Evolutionary conservation across 2,329 filamentous ascomycete genomes (phyloP).

Genomic region (Chaetomium strumarium): DNA sequence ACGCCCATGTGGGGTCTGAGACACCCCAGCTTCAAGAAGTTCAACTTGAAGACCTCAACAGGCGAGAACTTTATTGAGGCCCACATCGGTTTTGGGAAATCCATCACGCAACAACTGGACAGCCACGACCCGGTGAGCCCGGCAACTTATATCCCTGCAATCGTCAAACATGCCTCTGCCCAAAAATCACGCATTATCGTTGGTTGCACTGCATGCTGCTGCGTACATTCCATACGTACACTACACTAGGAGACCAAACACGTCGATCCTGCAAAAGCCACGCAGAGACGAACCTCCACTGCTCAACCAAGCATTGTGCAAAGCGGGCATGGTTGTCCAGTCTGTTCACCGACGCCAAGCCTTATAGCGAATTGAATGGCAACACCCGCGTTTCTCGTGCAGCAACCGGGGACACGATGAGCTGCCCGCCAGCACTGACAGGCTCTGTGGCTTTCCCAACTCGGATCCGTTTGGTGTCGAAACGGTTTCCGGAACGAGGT

Average conservation of each 20-base stretch:
- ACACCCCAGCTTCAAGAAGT: too few species aligned
- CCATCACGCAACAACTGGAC: constrained; percentile 6
- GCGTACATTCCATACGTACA: background rate
- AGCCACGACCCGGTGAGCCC: background rate
- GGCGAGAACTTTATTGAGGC: background rate
- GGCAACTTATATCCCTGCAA: background rate
- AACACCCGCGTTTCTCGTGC: constrained; percentile 14
- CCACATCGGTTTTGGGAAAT: constrained; percentile 10
- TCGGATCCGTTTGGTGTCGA: background rate
- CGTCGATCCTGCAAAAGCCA: constrained; percentile 8
- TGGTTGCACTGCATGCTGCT: constrained; percentile 1
- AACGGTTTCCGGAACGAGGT: constrained; percentile 1
- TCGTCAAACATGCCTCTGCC: background rate
- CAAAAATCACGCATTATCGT: constrained; percentile 15
- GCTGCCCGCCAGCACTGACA: background rate
- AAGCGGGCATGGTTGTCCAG: constrained; percentile 1
- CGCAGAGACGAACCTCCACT: background rate
- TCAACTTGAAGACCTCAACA: too few species aligned
- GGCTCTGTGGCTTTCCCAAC: constrained; percentile 1
- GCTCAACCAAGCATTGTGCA: background rate
- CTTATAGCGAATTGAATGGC: constrained; percentile 17
- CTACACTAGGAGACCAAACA: too few species aligned
- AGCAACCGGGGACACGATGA: constrained; percentile 9
- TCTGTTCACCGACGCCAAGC: constrained; percentile 17
- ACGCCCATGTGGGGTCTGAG: too few species aligned